Evolutionary conservation across 2,329 filamentous ascomycete species (phyloP).

Genomic region (Botrytis byssoidea): DNA sequence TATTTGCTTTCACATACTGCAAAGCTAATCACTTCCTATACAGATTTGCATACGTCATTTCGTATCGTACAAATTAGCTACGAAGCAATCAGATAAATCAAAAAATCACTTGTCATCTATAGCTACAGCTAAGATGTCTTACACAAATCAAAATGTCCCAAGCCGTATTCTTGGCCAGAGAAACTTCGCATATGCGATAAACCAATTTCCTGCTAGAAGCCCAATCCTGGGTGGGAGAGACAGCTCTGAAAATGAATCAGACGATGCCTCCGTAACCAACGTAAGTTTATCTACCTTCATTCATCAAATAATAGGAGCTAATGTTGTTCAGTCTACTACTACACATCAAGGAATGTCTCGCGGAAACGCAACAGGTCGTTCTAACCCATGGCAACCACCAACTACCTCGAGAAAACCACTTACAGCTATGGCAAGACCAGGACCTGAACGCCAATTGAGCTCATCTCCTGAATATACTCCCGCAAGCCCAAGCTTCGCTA

Average conservation of each 20-base stretch:
- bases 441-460: background rate
- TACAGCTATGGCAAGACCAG: background rate
- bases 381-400: background rate
- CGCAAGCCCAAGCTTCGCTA: background rate
- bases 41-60: background rate
- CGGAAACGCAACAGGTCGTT: background rate
- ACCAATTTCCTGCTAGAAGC: background rate
- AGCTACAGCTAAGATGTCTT: background rate
- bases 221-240: background rate
- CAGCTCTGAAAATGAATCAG: background rate
- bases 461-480: background rate
- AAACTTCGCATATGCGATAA: background rate
- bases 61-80: background rate
- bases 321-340: background rate
- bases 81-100: background rate
- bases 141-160: background rate
- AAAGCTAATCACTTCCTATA: background rate
- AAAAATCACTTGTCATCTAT: background rate
- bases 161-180: background rate
- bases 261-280: background rate
- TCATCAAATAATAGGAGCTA: background rate
- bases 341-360: background rate
- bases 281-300: background rate
- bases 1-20: background rate
- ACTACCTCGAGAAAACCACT: background rate